A percentile compares a stretch with the other conserved stretches of the same genome.
These are phyloP conservation scores for Aspergillus sp. DNA, from an alignment of 2,329 filamentous ascomycete genomes.

Conservation along the genomic window DNA sequence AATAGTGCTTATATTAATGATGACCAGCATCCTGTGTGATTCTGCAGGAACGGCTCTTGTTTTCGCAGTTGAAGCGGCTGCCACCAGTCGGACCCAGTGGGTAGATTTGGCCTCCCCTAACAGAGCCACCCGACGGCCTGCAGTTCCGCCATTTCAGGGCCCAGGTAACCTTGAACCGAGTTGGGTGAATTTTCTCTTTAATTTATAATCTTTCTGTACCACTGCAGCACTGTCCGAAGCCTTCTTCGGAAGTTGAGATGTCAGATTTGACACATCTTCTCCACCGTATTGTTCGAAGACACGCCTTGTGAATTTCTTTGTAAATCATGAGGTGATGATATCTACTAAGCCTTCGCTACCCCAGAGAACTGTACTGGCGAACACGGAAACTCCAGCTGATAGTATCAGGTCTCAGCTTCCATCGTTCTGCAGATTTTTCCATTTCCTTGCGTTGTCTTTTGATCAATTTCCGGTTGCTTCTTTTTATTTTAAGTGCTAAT, in stretches of 20 bases:
- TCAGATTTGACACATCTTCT: not conserved
- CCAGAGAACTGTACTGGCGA: not conserved
- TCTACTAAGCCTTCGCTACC: not conserved
- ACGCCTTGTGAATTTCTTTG: not conserved
- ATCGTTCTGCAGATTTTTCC: not conserved
- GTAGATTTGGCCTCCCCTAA: not conserved
- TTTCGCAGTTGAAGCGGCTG: not conserved
- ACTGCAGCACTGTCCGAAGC: not conserved
- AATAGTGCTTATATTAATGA: not conserved
- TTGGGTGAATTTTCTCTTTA: not conserved
- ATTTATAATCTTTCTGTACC: not conserved
- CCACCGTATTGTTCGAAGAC: not conserved
- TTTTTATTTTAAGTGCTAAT: too few species aligned
- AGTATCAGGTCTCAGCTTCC: too few species aligned
- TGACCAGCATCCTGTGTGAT: not conserved
- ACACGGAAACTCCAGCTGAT: too few species aligned
- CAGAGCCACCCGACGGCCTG: not conserved
- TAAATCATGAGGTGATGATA: not conserved
- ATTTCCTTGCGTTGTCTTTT: not conserved
- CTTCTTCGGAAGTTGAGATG: not conserved
- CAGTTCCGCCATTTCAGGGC: not conserved
- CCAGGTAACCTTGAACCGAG: not conserved
- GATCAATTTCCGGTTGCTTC: too few species aligned
- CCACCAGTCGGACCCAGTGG: not conserved
- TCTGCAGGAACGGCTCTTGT: conserved; percentile 10